These are phyloP conservation scores for Ophioceras dolichostomum DNA, from an alignment of 2,329 filamentous ascomycete genomes.

Conservation along the genomic window DNA sequence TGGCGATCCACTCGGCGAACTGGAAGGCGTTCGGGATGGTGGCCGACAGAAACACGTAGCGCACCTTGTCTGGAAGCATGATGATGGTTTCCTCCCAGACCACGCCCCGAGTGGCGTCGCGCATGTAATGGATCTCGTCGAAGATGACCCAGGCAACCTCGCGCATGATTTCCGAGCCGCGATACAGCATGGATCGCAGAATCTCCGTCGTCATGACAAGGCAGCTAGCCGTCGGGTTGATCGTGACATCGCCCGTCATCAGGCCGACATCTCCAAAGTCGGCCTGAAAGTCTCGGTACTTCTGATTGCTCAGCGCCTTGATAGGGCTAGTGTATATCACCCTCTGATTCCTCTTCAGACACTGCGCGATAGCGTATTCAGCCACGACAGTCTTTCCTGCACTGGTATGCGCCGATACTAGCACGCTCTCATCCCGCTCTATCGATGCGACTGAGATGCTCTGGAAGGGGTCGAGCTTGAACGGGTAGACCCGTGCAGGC, in stretches of 20 bases:
- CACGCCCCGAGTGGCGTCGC: conserved; percentile 86
- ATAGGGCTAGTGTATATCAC: conserved; percentile 99
- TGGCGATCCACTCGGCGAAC: conserved; percentile 98
- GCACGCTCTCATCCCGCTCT: conserved; percentile 86
- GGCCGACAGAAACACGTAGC: conserved; percentile 95
- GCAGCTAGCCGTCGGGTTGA: conserved; percentile 96
- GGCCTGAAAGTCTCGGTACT: conserved; percentile 90
- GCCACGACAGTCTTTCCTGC: conserved; percentile 97
- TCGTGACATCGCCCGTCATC: conserved; percentile 98
- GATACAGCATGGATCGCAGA: conserved; percentile 95
- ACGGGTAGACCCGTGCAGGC: conserved; percentile 74
- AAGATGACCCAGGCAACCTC: conserved; percentile 98
- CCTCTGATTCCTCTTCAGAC: conserved; percentile 91
- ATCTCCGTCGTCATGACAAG: conserved; percentile 99
- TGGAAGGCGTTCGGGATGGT: conserved; percentile 99
- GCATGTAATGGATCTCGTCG: conserved; percentile 97
- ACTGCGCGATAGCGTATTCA: conserved; percentile 96
- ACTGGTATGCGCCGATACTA: conserved; percentile 94
- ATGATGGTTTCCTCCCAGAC: conserved; percentile 99
- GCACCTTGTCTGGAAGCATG: conserved; percentile 91
- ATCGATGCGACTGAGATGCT: conserved; percentile 90
- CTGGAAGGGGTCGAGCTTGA: conserved; percentile 95
- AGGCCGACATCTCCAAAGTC: conserved; percentile 95
- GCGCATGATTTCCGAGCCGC: conserved; percentile 97
- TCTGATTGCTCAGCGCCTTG: conserved; percentile 97